Base-by-base conservation (phyloP, 2,329 filamentous ascomycete species). In the Talaromyces sp. region DNA sequence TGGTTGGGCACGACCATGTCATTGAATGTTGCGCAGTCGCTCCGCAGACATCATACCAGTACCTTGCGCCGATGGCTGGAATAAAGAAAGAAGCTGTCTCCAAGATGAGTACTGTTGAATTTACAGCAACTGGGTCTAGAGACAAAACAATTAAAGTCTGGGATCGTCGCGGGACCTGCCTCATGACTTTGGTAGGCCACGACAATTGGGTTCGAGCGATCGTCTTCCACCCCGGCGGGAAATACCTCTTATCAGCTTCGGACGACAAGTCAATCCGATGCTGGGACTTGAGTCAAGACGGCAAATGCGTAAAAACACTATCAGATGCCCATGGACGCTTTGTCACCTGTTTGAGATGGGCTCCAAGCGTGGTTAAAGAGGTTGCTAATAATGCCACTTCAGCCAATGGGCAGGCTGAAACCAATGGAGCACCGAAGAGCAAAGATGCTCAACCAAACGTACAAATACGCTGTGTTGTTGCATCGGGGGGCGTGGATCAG, bases 251-350 rank as follows among this genome's bases (percentile, higher is more conserved):
- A 5, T 92, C 88, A 6, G 89, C 89, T 19, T 84, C 88, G 15
- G 93, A 97, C 70, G 93, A 97, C 76, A 96, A 94, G 77, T 92
- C 90, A 4, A 80, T 97, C 60, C 82, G 92, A 57, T 97, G 92
- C 77, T 97, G 93, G 93, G 93, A 97, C 76, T 78, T 97, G 25
- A 82, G 83, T 25, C 93, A 97, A 70, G 91, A 96, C 71, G 90
- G 89, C 41, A 92, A 91, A 68, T 93, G 91, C 66, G 91, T 96
- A 64, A 93, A 93, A 73, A 86, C 85, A 0, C 77, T 97, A 15
- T 80, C 81, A 37, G 89, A 91, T 62, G 86, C 85, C 0, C 91
- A 96, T 69, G 85, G 82, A 4, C 91, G 91, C 69, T 97, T 97
- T 67, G 84, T 97, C 52, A 91, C 84, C 60, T 93, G 89, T 69